Evolutionary conservation across 768 basidiomycete genomes (phyloP), one percentile per base, ranked within the genome.

Genomic region (Coprinopsis cinerea): DNA sequence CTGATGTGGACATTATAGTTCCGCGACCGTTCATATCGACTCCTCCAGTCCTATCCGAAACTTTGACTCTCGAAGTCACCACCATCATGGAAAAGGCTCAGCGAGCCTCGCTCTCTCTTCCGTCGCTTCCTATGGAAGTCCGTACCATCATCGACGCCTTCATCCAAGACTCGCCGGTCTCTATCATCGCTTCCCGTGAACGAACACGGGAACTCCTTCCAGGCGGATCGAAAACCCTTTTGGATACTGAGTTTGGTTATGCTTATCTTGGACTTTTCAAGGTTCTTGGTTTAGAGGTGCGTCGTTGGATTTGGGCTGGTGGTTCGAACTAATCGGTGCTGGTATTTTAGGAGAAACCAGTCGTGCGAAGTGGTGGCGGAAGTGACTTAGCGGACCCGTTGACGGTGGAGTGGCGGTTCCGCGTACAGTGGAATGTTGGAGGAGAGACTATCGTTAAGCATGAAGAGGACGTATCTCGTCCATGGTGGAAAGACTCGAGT

Each of bases 361-460:
- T 10, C n/a, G 43, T 22, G 35, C 49, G 34, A 22, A 10, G 20
- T 28, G n/a, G n/a, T n/a, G n/a, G n/a, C n/a, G n/a, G n/a, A n/a
- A n/a, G n/a, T n/a, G n/a, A n/a, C n/a, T n/a, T n/a, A n/a, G n/a
- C n/a, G n/a, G n/a, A n/a, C n/a, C n/a, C n/a, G 18, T 15, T 27
- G 5, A 60, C 51, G 20, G 68, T 78, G 4, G 52, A 68, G 41
- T 81, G 79, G 79, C 56, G 55, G 36, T 64, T 79, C 35, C 64
- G 60, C n/a, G 65, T 77, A 23, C 57, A 66, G 43, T 81, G 79
- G 79, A 67, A 66, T 10, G 61, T 70, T 3, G 78, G 77, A 20
- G 78, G 77, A 2, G 77, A 81, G 59, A 67, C 72, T 54, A 54
- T 64, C 27, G 59, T 62, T 15, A 44, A 60, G 40, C 44, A 48